phyloP scores from a whole-genome alignment of 164 flowering plant species.

The Sextonia rubra region DNA sequence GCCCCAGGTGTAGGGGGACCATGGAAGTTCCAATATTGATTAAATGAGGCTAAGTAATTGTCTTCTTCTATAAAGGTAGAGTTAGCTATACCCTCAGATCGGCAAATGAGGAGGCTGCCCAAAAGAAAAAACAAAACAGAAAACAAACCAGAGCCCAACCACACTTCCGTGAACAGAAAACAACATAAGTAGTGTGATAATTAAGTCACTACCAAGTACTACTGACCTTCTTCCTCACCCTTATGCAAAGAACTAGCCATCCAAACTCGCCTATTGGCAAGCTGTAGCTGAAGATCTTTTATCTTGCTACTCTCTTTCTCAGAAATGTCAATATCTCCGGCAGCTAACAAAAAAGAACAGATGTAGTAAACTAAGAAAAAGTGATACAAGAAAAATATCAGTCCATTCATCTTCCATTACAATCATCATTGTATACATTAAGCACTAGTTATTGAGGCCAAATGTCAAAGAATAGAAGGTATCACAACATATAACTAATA shows the following conservation, averaged over 20 bases:
- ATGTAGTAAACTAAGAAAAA: background rate
- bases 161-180: background rate
- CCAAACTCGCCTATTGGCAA: conserved; percentile 66
- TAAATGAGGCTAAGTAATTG: too few relatives aligned
- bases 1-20: too few relatives aligned
- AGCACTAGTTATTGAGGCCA: background rate
- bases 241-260: conserved; percentile 88
- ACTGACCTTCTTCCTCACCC: conserved; percentile 85
- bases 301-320: conserved; percentile 23
- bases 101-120: too few relatives aligned
- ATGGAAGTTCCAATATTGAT: too few relatives aligned
- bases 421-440: too few relatives aligned
- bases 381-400: background rate
- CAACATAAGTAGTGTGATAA: background rate
- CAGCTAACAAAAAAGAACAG: conserved; percentile 28
- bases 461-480: background rate
- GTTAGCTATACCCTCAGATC: too few relatives aligned
- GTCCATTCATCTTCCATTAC: background rate
- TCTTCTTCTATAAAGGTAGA: too few relatives aligned
- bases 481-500: background rate
- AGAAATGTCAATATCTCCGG: conserved; percentile 36
- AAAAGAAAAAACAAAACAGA: too few relatives aligned
- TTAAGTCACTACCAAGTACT: background rate
- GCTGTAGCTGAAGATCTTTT: conserved; percentile 45
- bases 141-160: background rate